Conservation (phyloP, 2,329 filamentous ascomycete species). For the Trichoderma sp. region DNA sequence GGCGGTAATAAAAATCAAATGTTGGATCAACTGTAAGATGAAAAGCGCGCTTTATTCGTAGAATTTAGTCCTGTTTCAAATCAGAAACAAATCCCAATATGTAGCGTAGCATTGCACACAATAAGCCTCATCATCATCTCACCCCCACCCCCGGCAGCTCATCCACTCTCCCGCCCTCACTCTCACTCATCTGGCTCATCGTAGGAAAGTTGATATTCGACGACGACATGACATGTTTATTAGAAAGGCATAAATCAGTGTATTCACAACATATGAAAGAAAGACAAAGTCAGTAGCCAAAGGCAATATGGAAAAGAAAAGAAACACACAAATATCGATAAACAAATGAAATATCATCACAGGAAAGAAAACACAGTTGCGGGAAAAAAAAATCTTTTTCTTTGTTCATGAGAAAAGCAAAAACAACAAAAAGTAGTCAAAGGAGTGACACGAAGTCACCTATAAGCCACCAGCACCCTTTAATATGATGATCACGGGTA, state of each 20-base stretch:
- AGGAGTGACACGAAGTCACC: conserved; percentile 25
- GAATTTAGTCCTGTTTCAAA: conserved; percentile 5
- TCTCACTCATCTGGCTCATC: background rate
- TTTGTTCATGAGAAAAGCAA: background rate
- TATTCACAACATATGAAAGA: conserved; percentile 16
- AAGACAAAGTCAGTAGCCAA: background rate
- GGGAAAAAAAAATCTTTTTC: background rate
- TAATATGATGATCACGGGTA: conserved; percentile 26
- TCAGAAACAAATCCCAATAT: conserved; percentile 11
- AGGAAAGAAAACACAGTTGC: conserved; percentile 1
- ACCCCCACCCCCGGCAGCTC: background rate
- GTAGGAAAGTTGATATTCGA: background rate
- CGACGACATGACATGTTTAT: background rate
- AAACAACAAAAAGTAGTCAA: conserved; percentile 17
- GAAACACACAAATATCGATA: background rate
- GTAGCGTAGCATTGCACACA: conserved; percentile 5
- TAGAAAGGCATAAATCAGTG: conserved; percentile 14
- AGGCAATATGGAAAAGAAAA: background rate
- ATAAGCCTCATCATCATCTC: conserved; percentile 16
- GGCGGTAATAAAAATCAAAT: background rate
- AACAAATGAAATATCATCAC: conserved; percentile 5
- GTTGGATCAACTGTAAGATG: conserved; percentile 3
- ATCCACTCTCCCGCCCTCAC: background rate
- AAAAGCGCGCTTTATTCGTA: background rate
- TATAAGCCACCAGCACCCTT: conserved; percentile 15